These are phyloP conservation scores for Emiliania huxleyi DNA, from an alignment of 78 protist species.

Conservation along the genomic window DNA sequence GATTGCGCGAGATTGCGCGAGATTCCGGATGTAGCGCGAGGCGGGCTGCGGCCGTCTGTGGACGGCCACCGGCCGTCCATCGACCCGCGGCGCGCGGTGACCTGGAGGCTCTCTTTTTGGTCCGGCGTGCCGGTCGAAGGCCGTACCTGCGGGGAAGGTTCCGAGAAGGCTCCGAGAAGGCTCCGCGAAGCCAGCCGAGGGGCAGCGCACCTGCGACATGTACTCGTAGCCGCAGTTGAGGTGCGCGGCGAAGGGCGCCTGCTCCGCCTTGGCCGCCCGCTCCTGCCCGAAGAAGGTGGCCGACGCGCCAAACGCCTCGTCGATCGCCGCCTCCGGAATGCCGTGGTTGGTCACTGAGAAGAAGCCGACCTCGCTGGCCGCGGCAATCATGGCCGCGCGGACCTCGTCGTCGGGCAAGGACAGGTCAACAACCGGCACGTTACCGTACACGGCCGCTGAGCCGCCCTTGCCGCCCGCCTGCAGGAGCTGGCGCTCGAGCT, in stretches of 20 bases:
- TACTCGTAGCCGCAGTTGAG: neutral
- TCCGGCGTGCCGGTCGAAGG: neutral
- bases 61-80: neutral
- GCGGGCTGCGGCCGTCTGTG: too few relatives aligned
- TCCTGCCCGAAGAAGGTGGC: neutral
- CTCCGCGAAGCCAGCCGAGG: neutral
- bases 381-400: neutral
- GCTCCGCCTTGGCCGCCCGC: neutral
- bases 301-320: neutral
- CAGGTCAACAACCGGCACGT: neutral
- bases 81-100: neutral
- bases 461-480: too few relatives aligned
- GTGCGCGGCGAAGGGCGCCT: neutral
- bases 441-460: neutral
- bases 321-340: neutral
- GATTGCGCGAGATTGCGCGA: too few relatives aligned
- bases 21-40: too few relatives aligned
- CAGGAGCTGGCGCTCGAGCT: too few relatives aligned
- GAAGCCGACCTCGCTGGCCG: neutral
- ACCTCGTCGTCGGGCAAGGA: neutral
- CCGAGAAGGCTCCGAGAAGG: too few relatives aligned
- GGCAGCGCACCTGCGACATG: neutral
- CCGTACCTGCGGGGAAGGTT: neutral
- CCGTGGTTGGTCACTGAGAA: neutral
- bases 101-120: slow-evolving; percentile 11